Percentiles rank a stretch among this genome's conserved stretches.
These are phyloP conservation scores for Nemania sp. DNA, from an alignment of 2,329 filamentous ascomycete genomes.

Conservation along the genomic window DNA sequence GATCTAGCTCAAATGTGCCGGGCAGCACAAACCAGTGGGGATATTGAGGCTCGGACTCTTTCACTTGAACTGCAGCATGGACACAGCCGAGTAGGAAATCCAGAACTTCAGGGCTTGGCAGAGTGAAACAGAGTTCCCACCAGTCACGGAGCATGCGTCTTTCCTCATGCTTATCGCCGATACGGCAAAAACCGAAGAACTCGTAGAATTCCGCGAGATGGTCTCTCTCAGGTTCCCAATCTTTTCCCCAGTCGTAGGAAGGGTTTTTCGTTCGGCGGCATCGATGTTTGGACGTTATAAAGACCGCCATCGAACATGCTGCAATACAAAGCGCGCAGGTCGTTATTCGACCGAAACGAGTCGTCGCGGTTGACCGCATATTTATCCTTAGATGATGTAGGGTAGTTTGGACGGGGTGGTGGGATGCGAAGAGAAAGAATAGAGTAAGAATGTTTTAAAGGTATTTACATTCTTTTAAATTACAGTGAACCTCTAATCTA, in stretches of 20 bases:
- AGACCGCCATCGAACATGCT: not conserved
- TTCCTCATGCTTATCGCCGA: not conserved
- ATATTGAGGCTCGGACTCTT: not conserved
- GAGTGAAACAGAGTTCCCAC: conserved; percentile 1
- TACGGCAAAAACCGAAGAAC: too few species aligned
- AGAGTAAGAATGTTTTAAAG: too few species aligned
- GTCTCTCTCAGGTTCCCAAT: not conserved
- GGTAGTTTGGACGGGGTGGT: too few species aligned
- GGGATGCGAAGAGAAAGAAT: too few species aligned
- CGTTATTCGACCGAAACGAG: not conserved
- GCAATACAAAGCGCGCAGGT: not conserved
- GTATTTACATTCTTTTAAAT: too few species aligned
- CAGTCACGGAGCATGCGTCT: not conserved
- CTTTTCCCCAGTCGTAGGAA: conserved; percentile 1
- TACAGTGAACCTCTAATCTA: too few species aligned
- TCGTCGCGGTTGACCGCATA: too few species aligned
- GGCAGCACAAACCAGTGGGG: not conserved
- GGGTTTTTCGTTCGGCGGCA: not conserved
- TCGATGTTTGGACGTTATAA: not conserved
- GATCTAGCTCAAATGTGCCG: not conserved
- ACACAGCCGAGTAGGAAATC: conserved; percentile 20
- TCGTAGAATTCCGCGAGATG: not conserved
- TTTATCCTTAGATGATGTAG: too few species aligned
- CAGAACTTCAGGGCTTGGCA: not conserved
- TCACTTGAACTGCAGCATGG: not conserved